Evolutionary conservation across 1,139 yeast species (phyloP), one percentile per base, ranked within the genome.

Genomic region (Sugiyamaella xylanicola): DNA sequence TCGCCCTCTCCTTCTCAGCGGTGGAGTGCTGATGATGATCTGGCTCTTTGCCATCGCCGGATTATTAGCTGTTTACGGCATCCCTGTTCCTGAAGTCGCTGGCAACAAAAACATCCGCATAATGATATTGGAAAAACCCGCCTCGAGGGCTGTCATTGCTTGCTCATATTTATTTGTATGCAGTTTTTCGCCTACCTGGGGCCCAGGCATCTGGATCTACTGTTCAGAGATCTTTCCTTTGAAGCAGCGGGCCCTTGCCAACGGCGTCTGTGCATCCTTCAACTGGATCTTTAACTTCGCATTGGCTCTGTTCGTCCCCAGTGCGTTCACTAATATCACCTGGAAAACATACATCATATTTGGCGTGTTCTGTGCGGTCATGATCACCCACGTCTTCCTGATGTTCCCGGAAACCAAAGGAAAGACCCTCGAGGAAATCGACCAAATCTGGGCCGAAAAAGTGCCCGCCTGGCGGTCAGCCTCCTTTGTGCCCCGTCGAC

Each of bases 201-300:
- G 85, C 67, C 83, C 81, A 27, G 80, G 79, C 58, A 75, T 77
- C 64, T 81, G 85, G 85, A 74, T 81, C 53, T 81, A 82, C 75
- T 75, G 80, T 78, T 80, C 72, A 2, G 77, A 74, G 69, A 76
- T 83, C 54, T 79, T 83, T 82, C 82, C 83, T 59, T 74, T 81
- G 48, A 74, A 82, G 69, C 84, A 81, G 72, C 77, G 85, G 69
- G 77, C 85, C 56, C 56, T 74, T 70, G 72, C 84, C 74, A 68
- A 69, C 72, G 80, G 86, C 40, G 71, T 82, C 44, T 68, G 91
- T 55, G 78, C 83, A 46, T 87, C 90, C 15, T 82, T 88, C 32
- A 88, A 88, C 75, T 88, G 95, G 95, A 62, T 86, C 51, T 84
- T 86, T 76, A 90, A 90, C 68, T 88, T 87, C 77, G 81, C 78